A percentile compares a stretch with the other conserved stretches of the same genome.
These are phyloP conservation scores for Lasiodiplodia hormozganensis DNA, from an alignment of 2,329 filamentous ascomycete species.

Conservation along the genomic window DNA sequence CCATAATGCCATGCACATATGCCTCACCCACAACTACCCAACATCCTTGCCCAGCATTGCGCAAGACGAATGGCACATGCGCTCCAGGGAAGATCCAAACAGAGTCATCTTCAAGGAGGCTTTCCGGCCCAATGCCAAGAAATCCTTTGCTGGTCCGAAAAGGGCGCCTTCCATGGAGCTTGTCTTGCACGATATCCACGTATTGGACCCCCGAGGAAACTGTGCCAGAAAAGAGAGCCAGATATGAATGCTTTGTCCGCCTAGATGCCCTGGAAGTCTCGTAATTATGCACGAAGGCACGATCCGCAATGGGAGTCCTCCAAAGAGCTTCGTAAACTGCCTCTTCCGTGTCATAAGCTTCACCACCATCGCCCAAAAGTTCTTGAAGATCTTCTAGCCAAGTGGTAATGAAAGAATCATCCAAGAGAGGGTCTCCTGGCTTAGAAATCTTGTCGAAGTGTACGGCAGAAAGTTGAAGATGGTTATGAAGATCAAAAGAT, in stretches of 20 bases:
- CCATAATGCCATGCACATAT: constrained; percentile 1
- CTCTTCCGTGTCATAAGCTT: not conserved
- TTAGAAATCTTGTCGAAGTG: not conserved
- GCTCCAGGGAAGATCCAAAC: not conserved
- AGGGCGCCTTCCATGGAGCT: not conserved
- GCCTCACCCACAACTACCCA: not conserved
- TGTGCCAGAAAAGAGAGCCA: not conserved
- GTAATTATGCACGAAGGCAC: not conserved
- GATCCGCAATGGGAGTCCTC: constrained; percentile 1
- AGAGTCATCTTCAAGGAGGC: not conserved
- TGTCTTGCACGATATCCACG: not conserved
- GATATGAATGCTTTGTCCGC: not conserved
- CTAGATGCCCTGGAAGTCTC: not conserved
- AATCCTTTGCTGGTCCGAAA: not conserved
- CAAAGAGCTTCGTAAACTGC: not conserved
- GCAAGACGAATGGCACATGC: not conserved
- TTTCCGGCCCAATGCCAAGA: not conserved
- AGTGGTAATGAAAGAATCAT: not conserved
- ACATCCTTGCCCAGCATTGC: not conserved
- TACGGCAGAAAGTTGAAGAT: not conserved
- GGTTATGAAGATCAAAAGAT: not conserved
- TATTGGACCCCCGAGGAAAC: not conserved
- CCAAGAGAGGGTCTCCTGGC: not conserved
- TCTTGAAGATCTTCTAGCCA: not conserved
- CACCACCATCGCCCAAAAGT: not conserved